Evolutionary conservation across 2,329 filamentous ascomycete genomes (phyloP).

Genomic region (Stylonectria norvegica): DNA sequence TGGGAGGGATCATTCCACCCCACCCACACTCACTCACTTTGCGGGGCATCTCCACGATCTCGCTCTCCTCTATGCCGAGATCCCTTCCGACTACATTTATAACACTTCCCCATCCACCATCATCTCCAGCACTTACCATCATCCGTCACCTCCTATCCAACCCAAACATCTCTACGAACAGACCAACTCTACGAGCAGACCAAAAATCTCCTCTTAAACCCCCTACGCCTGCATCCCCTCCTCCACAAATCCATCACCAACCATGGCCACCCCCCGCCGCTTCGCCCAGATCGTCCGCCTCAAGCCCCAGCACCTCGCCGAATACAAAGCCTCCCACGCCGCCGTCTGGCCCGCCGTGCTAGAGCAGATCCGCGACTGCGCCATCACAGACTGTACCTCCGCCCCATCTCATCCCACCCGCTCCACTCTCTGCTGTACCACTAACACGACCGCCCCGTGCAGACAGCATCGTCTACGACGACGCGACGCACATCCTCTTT

Average conservation of each 20-base stretch:
- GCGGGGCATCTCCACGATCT: constrained; percentile 7
- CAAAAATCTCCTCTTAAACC: too few species aligned
- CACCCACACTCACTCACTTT: too few species aligned
- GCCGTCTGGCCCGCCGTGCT: constrained; percentile 75
- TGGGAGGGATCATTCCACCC: too few species aligned
- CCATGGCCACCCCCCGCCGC: constrained; percentile 46
- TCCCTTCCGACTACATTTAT: background rate
- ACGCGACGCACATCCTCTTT: constrained; percentile 61
- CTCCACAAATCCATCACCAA: constrained; percentile 8
- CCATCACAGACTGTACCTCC: constrained; percentile 65
- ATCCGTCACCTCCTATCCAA: too few species aligned
- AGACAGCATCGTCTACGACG: constrained; percentile 74
- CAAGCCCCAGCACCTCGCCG: constrained; percentile 60
- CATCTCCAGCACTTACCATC: background rate
- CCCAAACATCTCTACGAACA: too few species aligned
- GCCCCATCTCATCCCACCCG: background rate
- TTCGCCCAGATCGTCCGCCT: constrained; percentile 72
- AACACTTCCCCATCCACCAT: constrained; percentile 3
- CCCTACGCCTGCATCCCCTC: too few species aligned
- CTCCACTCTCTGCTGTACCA: background rate
- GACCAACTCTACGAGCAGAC: too few species aligned
- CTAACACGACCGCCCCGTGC: constrained; percentile 1
- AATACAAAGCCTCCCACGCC: constrained; percentile 72
- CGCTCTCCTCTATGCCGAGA: constrained; percentile 21
- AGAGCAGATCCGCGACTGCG: constrained; percentile 70